Evolutionary conservation across 306 rosid species (phyloP), one percentile per base, ranked within the genome.

Genomic region (Lablab purpureus): DNA sequence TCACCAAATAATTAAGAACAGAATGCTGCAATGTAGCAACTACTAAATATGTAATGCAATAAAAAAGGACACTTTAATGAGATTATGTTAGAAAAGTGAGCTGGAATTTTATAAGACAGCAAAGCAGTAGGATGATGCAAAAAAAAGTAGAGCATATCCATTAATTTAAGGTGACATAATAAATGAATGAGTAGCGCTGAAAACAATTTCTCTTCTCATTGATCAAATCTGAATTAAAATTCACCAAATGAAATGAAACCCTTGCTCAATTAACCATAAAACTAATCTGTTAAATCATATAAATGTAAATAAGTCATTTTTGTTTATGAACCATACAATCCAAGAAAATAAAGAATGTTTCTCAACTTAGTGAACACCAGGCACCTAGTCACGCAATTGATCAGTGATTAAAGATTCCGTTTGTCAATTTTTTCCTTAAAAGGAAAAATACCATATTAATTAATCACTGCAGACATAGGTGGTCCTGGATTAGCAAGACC

Each of bases 401-500:
- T 58, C 5, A 58, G 34, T 32, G 49, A 51, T 51, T 51, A 18
- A 32, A 30, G 19, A 40, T 51, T 72, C 34, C 14, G 6, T 34
- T 54, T 52, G 21, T 19, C 32, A 34, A 52, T 19, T 32, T 12
- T 34, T 13, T 1, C 64, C 76, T 30, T 21, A 1, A 23, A 73
- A 73, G 52, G 21, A 36, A 37, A 36, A 40, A 73, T 73, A 55
- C 37, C 27, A 73, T 40, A 22, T 15, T 55, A 40, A 22, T 15
- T 55, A 40, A 40, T 73, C 67, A 37, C 25, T 14, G 41, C 68
- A 9, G 25, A 5, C 47, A 49, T 10, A 40, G 40, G 32, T 10
- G 30, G 78, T 34, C 68, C 23, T 23, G 43, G 56, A 73, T 40
- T 56, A 14, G 27, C n/a, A 70, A 49, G 60, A 49, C 67, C 4